phyloP scores from a whole-genome alignment of 2,329 filamentous ascomycete species.

The Gnomoniopsis smithogilvyi region DNA sequence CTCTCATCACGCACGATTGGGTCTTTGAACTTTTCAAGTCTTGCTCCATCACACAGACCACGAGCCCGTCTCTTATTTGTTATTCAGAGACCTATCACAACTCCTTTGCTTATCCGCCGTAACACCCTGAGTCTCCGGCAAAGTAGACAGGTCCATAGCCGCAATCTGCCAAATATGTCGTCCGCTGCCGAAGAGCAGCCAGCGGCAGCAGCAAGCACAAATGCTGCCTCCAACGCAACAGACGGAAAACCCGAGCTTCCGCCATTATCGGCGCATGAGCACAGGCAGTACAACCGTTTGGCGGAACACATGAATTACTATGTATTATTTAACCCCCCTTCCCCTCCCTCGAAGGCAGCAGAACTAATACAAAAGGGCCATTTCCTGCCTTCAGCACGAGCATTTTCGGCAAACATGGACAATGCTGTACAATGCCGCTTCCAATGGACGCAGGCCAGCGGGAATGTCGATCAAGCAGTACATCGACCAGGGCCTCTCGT shows the following conservation, averaged over 20 bases:
- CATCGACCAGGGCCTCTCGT: slow-evolving; percentile 63
- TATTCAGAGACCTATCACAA: neutral
- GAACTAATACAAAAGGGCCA: too few species aligned
- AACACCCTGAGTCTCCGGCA: neutral
- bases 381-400: slow-evolving; percentile 62
- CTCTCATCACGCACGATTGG: neutral
- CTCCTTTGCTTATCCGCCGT: neutral
- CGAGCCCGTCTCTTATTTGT: neutral
- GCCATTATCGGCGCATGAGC: slow-evolving; percentile 64
- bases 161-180: slow-evolving; percentile 1
- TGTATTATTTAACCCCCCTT: slow-evolving; percentile 40
- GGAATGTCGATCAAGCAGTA: slow-evolving; percentile 68
- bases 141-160: neutral
- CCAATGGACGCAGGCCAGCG: slow-evolving; percentile 53
- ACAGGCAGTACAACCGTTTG: slow-evolving; percentile 67
- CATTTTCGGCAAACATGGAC: slow-evolving; percentile 76
- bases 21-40: neutral
- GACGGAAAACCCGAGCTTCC: slow-evolving; percentile 38
- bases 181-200: neutral
- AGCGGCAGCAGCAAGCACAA: neutral
- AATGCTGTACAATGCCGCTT: slow-evolving; percentile 64
- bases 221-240: neutral
- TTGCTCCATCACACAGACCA: neutral
- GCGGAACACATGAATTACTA: slow-evolving; percentile 74
- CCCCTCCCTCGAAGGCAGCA: neutral